Conservation (phyloP, 345 rosid species). For the Citrus trifoliata region DNA sequence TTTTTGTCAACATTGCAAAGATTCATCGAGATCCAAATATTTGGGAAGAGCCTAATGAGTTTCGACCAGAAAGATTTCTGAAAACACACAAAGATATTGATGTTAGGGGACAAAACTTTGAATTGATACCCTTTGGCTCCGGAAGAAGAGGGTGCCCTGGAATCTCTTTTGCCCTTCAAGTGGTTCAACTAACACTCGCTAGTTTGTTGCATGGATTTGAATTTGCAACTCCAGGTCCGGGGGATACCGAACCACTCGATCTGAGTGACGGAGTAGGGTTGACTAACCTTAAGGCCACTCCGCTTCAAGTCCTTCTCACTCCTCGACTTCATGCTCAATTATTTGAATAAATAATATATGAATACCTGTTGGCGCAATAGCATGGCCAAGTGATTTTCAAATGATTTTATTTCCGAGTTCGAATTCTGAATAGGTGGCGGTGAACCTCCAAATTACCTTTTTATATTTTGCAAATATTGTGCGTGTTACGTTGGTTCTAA, state of each 20-base stretch:
- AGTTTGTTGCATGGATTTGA: slow-evolving; percentile 39
- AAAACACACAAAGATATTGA: slow-evolving; percentile 26
- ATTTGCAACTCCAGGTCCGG: neutral
- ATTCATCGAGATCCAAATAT: slow-evolving; percentile 31
- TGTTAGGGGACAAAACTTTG: slow-evolving; percentile 31
- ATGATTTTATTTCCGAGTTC: too few relatives aligned
- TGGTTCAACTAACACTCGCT: slow-evolving; percentile 27
- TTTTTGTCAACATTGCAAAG: slow-evolving; percentile 25
- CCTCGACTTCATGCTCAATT: slow-evolving; percentile 19
- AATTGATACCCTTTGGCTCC: slow-evolving; percentile 37
- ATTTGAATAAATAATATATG: neutral
- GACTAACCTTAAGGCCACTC: neutral
- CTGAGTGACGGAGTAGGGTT: slow-evolving; percentile 19
- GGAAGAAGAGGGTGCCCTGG: slow-evolving; percentile 49
- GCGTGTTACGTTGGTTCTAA: too few relatives aligned
- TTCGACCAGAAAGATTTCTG: slow-evolving; percentile 39
- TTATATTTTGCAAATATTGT: too few relatives aligned
- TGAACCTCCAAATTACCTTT: too few relatives aligned
- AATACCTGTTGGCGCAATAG: too few relatives aligned
- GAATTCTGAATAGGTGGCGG: too few relatives aligned
- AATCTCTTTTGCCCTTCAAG: slow-evolving; percentile 26
- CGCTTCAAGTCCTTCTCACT: neutral
- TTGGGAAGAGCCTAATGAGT: slow-evolving; percentile 36
- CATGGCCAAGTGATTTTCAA: too few relatives aligned
- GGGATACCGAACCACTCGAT: slow-evolving; percentile 17